phyloP scores from a whole-genome alignment of 352 stramenopile species.

The Pythium diclinum region DNA sequence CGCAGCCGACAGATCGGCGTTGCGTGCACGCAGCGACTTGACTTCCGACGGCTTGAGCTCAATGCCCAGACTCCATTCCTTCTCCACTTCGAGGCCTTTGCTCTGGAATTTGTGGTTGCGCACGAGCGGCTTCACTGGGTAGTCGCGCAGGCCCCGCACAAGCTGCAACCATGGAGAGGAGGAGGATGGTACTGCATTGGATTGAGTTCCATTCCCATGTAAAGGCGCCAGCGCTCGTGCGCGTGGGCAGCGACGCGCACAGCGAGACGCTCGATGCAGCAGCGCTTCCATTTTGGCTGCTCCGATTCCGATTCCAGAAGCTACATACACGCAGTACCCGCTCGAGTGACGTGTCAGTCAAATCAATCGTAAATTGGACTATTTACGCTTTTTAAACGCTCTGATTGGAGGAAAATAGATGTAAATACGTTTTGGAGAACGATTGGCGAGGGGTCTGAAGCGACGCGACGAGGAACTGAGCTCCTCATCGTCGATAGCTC shows the following conservation, averaged over 20 bases:
- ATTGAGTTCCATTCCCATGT: neutral
- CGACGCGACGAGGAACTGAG: neutral
- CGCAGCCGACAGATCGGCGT: slow-evolving; percentile 67
- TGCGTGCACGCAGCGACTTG: slow-evolving; percentile 64
- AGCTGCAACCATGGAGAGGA: neutral
- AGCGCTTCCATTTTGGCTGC: neutral
- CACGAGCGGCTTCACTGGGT: slow-evolving; percentile 54
- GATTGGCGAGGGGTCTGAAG: slow-evolving; percentile 16
- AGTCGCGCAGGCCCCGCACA: slow-evolving; percentile 45
- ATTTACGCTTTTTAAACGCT: neutral
- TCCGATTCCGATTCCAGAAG: neutral
- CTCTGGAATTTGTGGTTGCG: slow-evolving; percentile 64
- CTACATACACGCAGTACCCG: neutral
- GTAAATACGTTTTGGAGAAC: slow-evolving; percentile 21
- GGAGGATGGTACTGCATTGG: neutral
- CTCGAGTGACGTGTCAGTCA: slow-evolving; percentile 20
- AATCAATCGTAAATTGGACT: slow-evolving; percentile 17
- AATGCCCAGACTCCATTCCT: slow-evolving; percentile 74
- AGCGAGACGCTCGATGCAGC: neutral
- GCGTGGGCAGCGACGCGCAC: neutral
- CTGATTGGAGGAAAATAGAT: slow-evolving; percentile 11
- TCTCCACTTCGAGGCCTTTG: slow-evolving; percentile 58
- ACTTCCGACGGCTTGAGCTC: slow-evolving; percentile 72
- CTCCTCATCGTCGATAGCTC: neutral
- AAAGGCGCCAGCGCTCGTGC: neutral